A percentile compares a stretch with the other conserved stretches of the same genome.
These are phyloP conservation scores for Iberis amara DNA, from an alignment of 441 rosid genomes.

Conservation along the genomic window DNA sequence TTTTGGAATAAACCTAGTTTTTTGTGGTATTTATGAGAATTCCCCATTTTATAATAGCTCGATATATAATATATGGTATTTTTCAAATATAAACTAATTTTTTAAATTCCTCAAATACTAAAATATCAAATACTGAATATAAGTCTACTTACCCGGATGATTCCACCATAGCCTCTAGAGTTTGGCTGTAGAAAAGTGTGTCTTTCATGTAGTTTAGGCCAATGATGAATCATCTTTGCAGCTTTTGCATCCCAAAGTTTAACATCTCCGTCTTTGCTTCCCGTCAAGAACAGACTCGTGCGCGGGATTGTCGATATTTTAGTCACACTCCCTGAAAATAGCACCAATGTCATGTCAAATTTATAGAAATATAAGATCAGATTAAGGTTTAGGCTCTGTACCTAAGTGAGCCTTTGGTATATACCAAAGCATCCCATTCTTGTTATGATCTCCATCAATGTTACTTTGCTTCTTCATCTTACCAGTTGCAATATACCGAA, in stretches of 20 bases:
- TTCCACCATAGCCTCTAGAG: conserved; percentile 88
- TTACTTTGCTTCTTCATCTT: conserved; percentile 63
- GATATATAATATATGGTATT: no score
- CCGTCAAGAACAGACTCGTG: conserved; percentile 86
- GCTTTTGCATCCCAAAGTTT: conserved; percentile 97
- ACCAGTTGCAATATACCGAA: conserved; percentile 88
- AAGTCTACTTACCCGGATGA: conserved; percentile 56
- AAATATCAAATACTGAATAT: conserved; percentile 16
- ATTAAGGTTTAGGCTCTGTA: conserved; percentile 19
- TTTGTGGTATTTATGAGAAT: no score
- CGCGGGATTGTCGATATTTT: conserved; percentile 71
- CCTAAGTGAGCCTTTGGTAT: conserved; percentile 96
- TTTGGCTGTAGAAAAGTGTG: conserved; percentile 80
- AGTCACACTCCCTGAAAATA: conserved; percentile 70
- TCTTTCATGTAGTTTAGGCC: conserved; percentile 89
- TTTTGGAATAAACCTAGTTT: no score
- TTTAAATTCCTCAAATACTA: no score
- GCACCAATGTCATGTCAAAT: conserved; percentile 22
- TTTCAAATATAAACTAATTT: no score
- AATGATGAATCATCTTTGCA: conserved; percentile 67
- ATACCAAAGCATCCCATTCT: conserved; percentile 93
- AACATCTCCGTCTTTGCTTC: conserved; percentile 96
- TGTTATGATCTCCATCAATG: conserved; percentile 53
- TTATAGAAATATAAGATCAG: background rate
- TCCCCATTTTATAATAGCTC: no score